These are phyloP conservation scores for Trichoderma sp. DNA, from an alignment of 2,329 filamentous ascomycete species.

Conservation along the genomic window DNA sequence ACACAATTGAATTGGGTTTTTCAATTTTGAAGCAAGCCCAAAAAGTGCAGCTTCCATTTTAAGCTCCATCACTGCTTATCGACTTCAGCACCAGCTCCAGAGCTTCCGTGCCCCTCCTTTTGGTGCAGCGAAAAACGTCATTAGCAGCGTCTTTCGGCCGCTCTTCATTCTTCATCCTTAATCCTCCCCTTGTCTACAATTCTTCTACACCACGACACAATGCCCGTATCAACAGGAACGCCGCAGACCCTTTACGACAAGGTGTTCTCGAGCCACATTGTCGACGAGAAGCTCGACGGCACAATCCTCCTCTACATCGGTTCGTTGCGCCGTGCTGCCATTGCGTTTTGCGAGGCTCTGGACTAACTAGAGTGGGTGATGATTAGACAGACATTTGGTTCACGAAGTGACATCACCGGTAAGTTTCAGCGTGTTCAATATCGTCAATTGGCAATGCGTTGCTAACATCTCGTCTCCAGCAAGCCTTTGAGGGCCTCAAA, in stretches of 20 bases:
- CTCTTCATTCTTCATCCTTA: background rate
- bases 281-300: slow-evolving; percentile 93
- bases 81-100: slow-evolving; percentile 10
- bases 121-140: slow-evolving; percentile 16
- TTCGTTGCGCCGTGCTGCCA: slow-evolving; percentile 49
- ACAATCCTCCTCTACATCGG: slow-evolving; percentile 93
- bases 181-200: slow-evolving; percentile 17
- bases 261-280: slow-evolving; percentile 91
- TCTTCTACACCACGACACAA: slow-evolving; percentile 47
- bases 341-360: background rate
- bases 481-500: slow-evolving; percentile 95
- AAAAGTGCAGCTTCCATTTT: background rate
- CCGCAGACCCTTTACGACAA: slow-evolving; percentile 96
- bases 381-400: slow-evolving; percentile 85
- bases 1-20: background rate
- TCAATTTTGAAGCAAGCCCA: background rate
- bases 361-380: slow-evolving; percentile 17
- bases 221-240: slow-evolving; percentile 73
- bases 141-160: background rate
- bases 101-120: slow-evolving; percentile 24
- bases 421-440: slow-evolving; percentile 42
- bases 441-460: background rate
- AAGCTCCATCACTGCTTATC: slow-evolving; percentile 22
- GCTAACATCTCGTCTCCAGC: slow-evolving; percentile 52
- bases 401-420: slow-evolving; percentile 98